Evolutionary conservation across 352 stramenopile species (phyloP), one percentile per base, ranked within the genome.

Genomic region (Thalassiosira ordinaria): DNA sequence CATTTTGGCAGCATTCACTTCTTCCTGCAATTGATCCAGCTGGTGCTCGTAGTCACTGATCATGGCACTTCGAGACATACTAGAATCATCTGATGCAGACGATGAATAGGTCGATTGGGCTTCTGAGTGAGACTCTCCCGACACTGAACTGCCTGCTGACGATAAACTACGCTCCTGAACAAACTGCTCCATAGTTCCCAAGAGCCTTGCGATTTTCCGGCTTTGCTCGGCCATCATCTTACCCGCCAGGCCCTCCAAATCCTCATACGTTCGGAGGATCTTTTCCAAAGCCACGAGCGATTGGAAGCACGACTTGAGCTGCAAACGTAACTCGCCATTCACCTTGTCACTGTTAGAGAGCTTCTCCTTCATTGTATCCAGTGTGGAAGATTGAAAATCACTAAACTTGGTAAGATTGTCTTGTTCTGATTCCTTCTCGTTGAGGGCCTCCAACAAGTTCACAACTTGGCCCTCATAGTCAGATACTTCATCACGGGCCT

Each of bases 251-350:
- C 66, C 67, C n/a, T 86, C 79, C 7, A 68, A 55, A 57, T 77
- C 53, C 47, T 86, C 79, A 29, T 80, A 82, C 1, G 67, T 78
- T 4, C 57, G 46, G 29, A 86, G 69, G n/a, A 86, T 82, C 37
- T 86, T 82, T 24, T 86, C 79, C 3, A 82, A 53, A 37, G 70
- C 57, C 51, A 75, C 39, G 13, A 86, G 57, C 9, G 61, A 64
- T 35, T 79, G 44, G 20, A 86, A 61, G 37, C 60, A 86, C 13
- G 72, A 77, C 20, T 63, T 57, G 1, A 82, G 52, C 37, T 86
- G 72, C 24, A 27, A 62, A 5, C 60, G 61, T 1, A 77, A 51
- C 35, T 86, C 55, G 1, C 39, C 64, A 51, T 81, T 86, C 1
- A 61, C 14, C 16, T 35, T 78, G 1, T 74, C 59, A 22, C 74